Evolutionary conservation across 2,329 filamentous ascomycete genomes (phyloP), one percentile per base, ranked within the genome.

Genomic region (Colletotrichum salicis): DNA sequence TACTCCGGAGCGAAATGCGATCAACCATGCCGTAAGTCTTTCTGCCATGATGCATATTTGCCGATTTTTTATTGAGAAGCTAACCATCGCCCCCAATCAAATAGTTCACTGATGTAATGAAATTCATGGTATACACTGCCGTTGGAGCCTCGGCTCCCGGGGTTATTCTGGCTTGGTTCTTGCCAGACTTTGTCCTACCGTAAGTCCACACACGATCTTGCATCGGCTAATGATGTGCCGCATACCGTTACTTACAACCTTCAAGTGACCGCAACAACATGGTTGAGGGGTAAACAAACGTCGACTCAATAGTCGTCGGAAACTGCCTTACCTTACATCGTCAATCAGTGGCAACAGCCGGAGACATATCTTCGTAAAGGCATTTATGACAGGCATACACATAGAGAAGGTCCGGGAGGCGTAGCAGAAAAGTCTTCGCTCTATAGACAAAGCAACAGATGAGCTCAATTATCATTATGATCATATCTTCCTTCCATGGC

Each of bases 21-120:
- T 62, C 5, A 70, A 62, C 22, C 64, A 57, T 11, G 68, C 68
- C 8, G 68, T 70, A 29, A 48, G 41, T 48, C 19, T 4, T 48
- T n/a, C 8, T n/a, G 41, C n/a, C 41, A n/a, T n/a, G 3, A 22
- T 4, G 27, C 27, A 29, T 29, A 4, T 29, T 29, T 29, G 27
- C 27, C 27, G 27, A 5, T 29, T 29, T 3, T 29, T 29, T 29
- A 29, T 29, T 29, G 4, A 29, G 27, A 19, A 15, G 29, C 0
- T 37, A 2, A 22, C 7, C 27, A 4, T 29, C 27, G 27, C 27
- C 3, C 10, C 33, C 60, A 33, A 70, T 5, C 2, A 4, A 11
- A 10, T 19, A 67, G 68, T 67, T 70, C 11, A 51, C 63, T 11
- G 68, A 70, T n/a, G 63, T 70, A 2, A 70, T 70, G 68, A 67